Base-by-base conservation (phyloP, 805 yeast genomes). In the Clavispora carvajalis region DNA sequence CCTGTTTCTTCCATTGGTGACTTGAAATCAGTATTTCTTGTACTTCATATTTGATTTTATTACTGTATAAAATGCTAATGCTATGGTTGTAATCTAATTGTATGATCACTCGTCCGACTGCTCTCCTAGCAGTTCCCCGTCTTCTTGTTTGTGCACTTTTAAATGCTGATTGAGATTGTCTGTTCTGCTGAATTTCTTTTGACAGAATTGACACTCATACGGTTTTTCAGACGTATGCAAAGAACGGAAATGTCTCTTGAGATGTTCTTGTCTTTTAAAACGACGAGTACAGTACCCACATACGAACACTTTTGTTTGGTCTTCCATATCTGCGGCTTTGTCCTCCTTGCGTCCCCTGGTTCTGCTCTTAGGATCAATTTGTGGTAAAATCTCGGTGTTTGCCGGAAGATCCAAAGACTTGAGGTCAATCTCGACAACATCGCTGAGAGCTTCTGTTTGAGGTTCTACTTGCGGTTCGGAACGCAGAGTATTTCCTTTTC, bases 221-320 rank as follows among this genome's bases (percentile, higher is more conserved):
- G 88, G 91, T 58, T 81, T 83, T 41, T 80, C 87, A 40, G 80
- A 72, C 24, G 84, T 82, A 53, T 84, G 93, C 44, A 84, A 67
- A 15, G 87, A 79, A 43, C 90, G 65, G 55, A 80, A 76, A 53
- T 84, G 93, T 44, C 93, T 71, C 56, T 81, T 82, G 50, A 84
- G 62, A 58, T 84, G 93, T 53, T 84, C 93, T 57, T 82, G 87
- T 49, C 93, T 71, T 55, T 81, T 79, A 62, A 84, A 84, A 28
- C 74, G 55, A 49, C 90, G 71, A 36, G 74, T 69, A 57, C 91
- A 83, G 52, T 70, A 74, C 23, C 74, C 75, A 57, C 90, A 83
- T 22, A 75, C 74, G 54, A 73, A 82, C 31, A 77, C 77, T 59
- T 81, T 81, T 9, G 73, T 37, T 47, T 66, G 70, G 46, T 69